A percentile compares a stretch with the other conserved stretches of the same genome.
These are phyloP conservation scores for Rhizoclosmatium sp. DNA, from an alignment of 192 early-diverging fungal genomes.

Conservation along the genomic window DNA sequence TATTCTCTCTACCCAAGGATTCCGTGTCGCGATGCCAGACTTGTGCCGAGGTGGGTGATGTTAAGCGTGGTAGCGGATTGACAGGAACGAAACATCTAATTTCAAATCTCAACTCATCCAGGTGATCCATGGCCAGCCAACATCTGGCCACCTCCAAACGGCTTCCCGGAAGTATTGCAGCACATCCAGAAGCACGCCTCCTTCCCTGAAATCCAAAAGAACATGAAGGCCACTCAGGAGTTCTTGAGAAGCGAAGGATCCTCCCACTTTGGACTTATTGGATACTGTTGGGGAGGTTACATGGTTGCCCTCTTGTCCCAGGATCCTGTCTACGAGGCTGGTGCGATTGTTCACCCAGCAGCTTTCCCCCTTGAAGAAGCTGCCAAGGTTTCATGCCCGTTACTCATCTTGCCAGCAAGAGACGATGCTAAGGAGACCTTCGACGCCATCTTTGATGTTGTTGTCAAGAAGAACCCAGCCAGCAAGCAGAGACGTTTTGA, in stretches of 20 bases:
- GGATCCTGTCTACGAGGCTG: not conserved
- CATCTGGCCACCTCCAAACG: constrained; percentile 15
- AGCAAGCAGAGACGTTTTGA: constrained; percentile 12
- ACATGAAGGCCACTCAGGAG: not conserved
- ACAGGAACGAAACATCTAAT: too few species aligned
- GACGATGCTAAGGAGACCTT: constrained; percentile 31
- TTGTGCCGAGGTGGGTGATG: constrained; percentile 1
- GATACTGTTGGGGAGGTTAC: constrained; percentile 33
- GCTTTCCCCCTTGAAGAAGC: constrained; percentile 6
- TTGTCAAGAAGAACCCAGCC: not conserved
- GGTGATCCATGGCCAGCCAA: constrained; percentile 27
- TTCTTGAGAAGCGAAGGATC: not conserved
- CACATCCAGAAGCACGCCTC: constrained; percentile 19
- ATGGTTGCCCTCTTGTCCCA: not conserved
- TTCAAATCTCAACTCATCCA: not conserved
- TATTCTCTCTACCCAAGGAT: constrained; percentile 15
- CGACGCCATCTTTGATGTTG: constrained; percentile 8
- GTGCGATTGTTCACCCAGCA: constrained; percentile 28
- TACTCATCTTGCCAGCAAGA: constrained; percentile 27
- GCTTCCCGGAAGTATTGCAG: constrained; percentile 1
- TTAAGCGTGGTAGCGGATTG: not conserved
- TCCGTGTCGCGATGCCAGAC: constrained; percentile 35
- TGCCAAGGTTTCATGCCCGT: not conserved
- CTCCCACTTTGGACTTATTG: constrained; percentile 26
- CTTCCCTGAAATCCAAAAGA: not conserved